A percentile compares a stretch with the other conserved stretches of the same genome.
phyloP scores from a whole-genome alignment of 176 grass and related monocot genomes.

The Hyparrhenia diplandra region DNA sequence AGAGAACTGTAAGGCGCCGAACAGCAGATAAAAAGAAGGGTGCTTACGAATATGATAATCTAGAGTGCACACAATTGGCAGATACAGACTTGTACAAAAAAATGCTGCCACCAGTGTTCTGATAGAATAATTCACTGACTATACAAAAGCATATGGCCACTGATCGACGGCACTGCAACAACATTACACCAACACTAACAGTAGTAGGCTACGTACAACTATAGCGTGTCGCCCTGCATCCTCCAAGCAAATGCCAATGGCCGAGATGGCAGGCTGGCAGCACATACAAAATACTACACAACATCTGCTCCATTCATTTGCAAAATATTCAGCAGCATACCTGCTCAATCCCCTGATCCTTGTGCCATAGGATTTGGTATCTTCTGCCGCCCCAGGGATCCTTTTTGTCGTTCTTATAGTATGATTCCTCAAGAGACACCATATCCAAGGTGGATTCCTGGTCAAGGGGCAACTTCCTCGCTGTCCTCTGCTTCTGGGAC shows the following conservation, averaged over 20 bases:
- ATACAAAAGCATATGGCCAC: background rate
- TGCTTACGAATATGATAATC: too few species aligned
- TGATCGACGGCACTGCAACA: background rate
- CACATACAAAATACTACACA: background rate
- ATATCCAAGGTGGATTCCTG: constrained; percentile 71
- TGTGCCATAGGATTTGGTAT: constrained; percentile 53
- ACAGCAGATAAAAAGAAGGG: too few species aligned
- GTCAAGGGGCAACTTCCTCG: constrained; percentile 16
- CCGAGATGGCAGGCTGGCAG: background rate
- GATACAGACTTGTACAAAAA: too few species aligned
- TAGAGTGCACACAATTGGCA: too few species aligned
- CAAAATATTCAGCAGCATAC: background rate
- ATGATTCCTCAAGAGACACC: constrained; percentile 74
- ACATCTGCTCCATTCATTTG: background rate
- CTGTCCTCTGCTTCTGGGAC: constrained; percentile 36
- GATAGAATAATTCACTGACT: too few species aligned
- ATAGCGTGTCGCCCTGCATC: background rate
- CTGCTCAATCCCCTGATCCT: constrained; percentile 41
- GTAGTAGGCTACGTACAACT: background rate
- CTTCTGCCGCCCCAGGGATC: constrained; percentile 52
- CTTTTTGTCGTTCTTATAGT: constrained; percentile 40
- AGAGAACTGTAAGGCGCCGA: too few species aligned
- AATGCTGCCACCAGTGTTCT: too few species aligned
- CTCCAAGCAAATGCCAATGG: background rate
- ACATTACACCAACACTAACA: background rate